Percentiles rank a stretch among this genome's conserved stretches.
phyloP scores from a whole-genome alignment of 2,329 filamentous ascomycete species.

The Fragosphaeria purpurea region DNA sequence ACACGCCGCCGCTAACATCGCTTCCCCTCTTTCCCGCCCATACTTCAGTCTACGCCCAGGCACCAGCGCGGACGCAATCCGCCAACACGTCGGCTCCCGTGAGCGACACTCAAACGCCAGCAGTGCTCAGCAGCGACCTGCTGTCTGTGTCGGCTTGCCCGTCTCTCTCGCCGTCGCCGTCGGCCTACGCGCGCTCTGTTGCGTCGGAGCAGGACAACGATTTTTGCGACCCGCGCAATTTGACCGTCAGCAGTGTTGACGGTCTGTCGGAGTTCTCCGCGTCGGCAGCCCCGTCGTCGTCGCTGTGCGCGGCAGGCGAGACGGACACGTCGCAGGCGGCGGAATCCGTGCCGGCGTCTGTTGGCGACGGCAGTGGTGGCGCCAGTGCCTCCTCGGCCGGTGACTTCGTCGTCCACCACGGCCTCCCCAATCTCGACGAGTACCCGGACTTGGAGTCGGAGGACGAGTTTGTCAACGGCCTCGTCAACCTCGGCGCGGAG shows the following conservation, averaged over 20 bases:
- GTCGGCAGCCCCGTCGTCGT: conserved; percentile 51
- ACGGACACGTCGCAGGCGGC: conserved; percentile 20
- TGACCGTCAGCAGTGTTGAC: conserved; percentile 58
- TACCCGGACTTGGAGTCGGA: conserved; percentile 86
- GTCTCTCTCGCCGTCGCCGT: conserved; percentile 78
- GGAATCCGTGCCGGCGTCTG: background rate
- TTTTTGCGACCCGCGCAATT: conserved; percentile 84
- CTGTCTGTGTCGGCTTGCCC: conserved; percentile 59
- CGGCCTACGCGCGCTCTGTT: conserved; percentile 62
- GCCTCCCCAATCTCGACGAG: conserved; percentile 68
- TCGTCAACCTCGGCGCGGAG: conserved; percentile 56
- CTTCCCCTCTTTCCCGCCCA: background rate
- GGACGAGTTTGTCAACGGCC: conserved; percentile 68
- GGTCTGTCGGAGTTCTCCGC: conserved; percentile 53
- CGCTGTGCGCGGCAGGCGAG: conserved; percentile 46
- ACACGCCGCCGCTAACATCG: too few species aligned
- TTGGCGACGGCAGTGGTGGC: background rate
- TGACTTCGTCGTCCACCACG: conserved; percentile 45
- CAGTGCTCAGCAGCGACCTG: conserved; percentile 53
- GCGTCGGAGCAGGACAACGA: conserved; percentile 63
- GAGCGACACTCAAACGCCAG: conserved; percentile 20
- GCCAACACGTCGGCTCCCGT: conserved; percentile 25
- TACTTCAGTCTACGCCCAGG: conserved; percentile 36
- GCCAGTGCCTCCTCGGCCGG: conserved; percentile 28
- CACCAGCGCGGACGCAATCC: conserved; percentile 30